These are phyloP conservation scores for Suillus weaverae DNA, from an alignment of 768 basidiomycete species.

Conservation along the genomic window DNA sequence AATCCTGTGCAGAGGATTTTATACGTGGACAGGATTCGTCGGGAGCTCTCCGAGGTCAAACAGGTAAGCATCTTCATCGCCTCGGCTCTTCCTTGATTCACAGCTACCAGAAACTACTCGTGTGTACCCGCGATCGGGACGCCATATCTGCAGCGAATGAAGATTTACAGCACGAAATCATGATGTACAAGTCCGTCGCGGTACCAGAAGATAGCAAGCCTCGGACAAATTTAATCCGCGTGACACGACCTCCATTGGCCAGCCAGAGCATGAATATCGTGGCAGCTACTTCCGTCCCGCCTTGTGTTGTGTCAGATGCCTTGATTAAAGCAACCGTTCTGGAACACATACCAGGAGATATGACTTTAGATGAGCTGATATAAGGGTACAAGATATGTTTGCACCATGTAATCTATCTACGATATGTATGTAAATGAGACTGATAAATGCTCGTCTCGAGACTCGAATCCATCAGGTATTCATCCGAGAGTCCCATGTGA, in stretches of 20 bases:
- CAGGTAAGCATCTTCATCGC: slow-evolving; percentile 54
- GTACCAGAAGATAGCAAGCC: slow-evolving; percentile 51
- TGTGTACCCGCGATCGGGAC: slow-evolving; percentile 50
- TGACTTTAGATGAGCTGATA: slow-evolving; percentile 51
- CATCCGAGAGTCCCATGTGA: not conserved
- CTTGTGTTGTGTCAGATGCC: slow-evolving; percentile 6
- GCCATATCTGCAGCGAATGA: slow-evolving; percentile 41
- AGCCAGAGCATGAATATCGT: slow-evolving; percentile 40
- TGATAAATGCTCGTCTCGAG: not conserved
- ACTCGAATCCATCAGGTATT: not conserved
- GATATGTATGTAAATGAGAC: slow-evolving; percentile 8
- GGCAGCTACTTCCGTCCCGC: not conserved
- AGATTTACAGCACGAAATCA: slow-evolving; percentile 53
- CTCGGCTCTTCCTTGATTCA: not conserved
- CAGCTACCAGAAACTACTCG: slow-evolving; percentile 45
- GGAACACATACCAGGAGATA: slow-evolving; percentile 44
- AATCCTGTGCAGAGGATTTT: slow-evolving; percentile 85
- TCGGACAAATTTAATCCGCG: slow-evolving; percentile 47
- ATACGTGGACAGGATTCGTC: slow-evolving; percentile 82
- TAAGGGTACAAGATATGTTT: slow-evolving; percentile 16
- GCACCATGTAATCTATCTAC: slow-evolving; percentile 13
- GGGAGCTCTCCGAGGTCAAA: slow-evolving; percentile 77
- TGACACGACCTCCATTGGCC: slow-evolving; percentile 48
- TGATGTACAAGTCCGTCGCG: slow-evolving; percentile 60
- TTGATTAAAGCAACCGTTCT: slow-evolving; percentile 17